Conservation (phyloP, 192 early-diverging fungal species). For the Rhizoclosmatium globosum region DNA sequence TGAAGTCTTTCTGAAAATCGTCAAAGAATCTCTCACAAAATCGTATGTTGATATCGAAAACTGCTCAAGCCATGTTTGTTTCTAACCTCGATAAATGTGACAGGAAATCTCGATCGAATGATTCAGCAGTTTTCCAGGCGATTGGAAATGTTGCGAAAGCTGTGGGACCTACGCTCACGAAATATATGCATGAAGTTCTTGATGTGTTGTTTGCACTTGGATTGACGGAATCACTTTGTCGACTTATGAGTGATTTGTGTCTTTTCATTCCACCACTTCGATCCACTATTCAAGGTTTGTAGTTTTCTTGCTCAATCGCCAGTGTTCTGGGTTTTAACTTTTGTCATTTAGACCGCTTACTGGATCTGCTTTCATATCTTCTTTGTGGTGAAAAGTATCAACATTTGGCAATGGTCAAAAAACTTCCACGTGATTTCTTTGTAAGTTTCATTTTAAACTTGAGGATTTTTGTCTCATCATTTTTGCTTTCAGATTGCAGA, state of each 20-base stretch:
- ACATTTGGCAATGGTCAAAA: constrained; percentile 58
- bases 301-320: constrained; percentile 55
- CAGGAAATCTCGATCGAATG: constrained; percentile 63
- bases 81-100: constrained; percentile 47
- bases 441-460: constrained; percentile 27
- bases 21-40: constrained; percentile 75
- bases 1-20: constrained; percentile 70
- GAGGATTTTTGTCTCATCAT: not conserved
- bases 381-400: constrained; percentile 76
- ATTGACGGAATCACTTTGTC: constrained; percentile 65
- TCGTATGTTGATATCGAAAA: constrained; percentile 41
- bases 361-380: constrained; percentile 80
- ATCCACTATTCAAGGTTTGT: constrained; percentile 82
- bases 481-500: constrained; percentile 49
- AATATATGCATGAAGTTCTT: constrained; percentile 81
- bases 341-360: constrained; percentile 63
- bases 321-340: constrained; percentile 23
- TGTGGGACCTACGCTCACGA: constrained; percentile 82
- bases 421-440: constrained; percentile 52
- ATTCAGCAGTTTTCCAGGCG: constrained; percentile 75
- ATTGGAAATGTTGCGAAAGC: constrained; percentile 81
- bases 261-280: constrained; percentile 77
- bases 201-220: constrained; percentile 88
- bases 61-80: constrained; percentile 5
- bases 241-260: constrained; percentile 73